A percentile compares a stretch with the other conserved stretches of the same genome.
Evolutionary conservation across 176 grass and related monocot genomes (phyloP).

Genomic region (Echinochloa phyllopogon): DNA sequence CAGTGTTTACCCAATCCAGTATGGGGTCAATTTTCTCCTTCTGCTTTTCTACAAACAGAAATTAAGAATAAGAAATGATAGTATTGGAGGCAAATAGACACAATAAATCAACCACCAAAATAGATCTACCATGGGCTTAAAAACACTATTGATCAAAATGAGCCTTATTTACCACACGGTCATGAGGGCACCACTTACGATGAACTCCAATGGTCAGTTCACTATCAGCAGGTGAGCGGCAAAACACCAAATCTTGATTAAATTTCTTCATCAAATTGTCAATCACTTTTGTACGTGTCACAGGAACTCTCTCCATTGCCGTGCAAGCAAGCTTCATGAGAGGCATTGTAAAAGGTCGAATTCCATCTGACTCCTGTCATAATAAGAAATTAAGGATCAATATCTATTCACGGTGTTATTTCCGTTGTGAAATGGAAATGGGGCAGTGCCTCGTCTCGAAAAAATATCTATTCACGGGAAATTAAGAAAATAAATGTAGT

Average conservation of each 20-base stretch:
- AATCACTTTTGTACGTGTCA: slow-evolving; percentile 80
- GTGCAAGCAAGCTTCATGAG: slow-evolving; percentile 98
- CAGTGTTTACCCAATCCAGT: slow-evolving; percentile 78
- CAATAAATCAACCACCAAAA: neutral
- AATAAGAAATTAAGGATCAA: slow-evolving; percentile 25
- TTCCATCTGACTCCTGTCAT: slow-evolving; percentile 87
- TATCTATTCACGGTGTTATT: neutral
- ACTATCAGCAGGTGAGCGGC: slow-evolving; percentile 68
- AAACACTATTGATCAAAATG: neutral
- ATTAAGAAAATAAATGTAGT: neutral
- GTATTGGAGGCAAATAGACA: neutral
- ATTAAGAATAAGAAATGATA: slow-evolving; percentile 28
- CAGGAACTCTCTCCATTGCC: slow-evolving; percentile 89
- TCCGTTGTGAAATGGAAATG: too few species aligned
- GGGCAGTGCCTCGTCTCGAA: too few species aligned
- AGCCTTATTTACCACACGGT: neutral
- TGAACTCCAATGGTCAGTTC: slow-evolving; percentile 80
- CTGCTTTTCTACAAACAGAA: slow-evolving; percentile 67
- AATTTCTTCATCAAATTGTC: slow-evolving; percentile 85
- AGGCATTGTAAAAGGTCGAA: slow-evolving; percentile 97
- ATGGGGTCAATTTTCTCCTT: slow-evolving; percentile 89
- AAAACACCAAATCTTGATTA: slow-evolving; percentile 96
- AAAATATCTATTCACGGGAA: neutral
- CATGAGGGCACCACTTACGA: slow-evolving; percentile 53
- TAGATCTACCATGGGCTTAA: neutral